Percentiles rank a stretch among this genome's conserved stretches.
Conservation (phyloP, 140 eudicot species). For the Senecio squalidus region DNA sequence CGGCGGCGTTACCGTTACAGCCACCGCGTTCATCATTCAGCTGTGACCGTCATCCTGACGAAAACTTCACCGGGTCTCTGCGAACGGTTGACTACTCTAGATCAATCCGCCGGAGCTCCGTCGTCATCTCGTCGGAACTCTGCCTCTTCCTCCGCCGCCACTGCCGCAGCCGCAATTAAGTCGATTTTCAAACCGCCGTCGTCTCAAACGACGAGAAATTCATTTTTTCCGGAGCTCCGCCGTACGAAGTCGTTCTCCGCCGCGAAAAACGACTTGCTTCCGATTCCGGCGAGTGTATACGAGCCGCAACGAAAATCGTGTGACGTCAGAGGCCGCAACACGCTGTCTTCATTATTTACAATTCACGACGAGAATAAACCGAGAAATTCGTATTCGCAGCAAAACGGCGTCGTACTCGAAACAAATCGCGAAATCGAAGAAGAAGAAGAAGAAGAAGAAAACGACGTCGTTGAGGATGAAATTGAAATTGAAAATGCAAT, state of each 20-base stretch:
- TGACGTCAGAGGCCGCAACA: constrained; percentile 74
- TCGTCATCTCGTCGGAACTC: constrained; percentile 64
- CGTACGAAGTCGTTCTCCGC: constrained; percentile 87
- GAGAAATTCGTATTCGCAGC: constrained; percentile 5
- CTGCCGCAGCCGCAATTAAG: constrained; percentile 68
- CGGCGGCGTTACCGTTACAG: constrained; percentile 23
- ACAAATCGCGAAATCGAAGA: constrained; percentile 38
- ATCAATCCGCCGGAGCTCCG: constrained; percentile 44
- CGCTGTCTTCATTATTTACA: constrained; percentile 65
- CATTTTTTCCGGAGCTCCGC: constrained; percentile 78
- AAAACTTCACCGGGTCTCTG: constrained; percentile 83
- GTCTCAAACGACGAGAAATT: constrained; percentile 5
- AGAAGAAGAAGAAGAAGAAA: constrained; percentile 28
- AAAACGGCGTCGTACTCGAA: constrained; percentile 36
- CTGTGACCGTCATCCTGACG: constrained; percentile 85
- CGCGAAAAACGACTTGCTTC: constrained; percentile 47
- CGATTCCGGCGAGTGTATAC: constrained; percentile 29
- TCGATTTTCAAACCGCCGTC: constrained; percentile 41
- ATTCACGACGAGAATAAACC: constrained; percentile 51
- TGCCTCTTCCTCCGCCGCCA: constrained; percentile 47
- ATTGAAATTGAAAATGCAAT: constrained; percentile 21
- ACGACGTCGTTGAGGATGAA: background rate
- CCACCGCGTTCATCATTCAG: constrained; percentile 79
- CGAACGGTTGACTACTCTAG: constrained; percentile 83
- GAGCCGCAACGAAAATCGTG: constrained; percentile 95